phyloP scores from a whole-genome alignment of 169 alveolate genomes.

The Plasmodium berghei region DNA sequence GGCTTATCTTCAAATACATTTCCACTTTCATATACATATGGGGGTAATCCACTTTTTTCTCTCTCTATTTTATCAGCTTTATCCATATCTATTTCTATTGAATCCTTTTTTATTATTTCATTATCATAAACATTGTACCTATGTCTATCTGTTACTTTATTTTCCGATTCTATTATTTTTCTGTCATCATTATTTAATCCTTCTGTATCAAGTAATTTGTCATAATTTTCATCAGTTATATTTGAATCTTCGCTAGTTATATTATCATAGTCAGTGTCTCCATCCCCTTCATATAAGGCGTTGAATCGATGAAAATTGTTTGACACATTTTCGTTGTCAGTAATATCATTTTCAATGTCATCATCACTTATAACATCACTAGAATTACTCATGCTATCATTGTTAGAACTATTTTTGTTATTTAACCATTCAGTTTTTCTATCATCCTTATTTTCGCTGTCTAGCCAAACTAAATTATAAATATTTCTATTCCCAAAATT shows the following conservation, averaged over 20 bases:
- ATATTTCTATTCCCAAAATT: constrained; percentile 15
- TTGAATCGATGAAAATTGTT: constrained; percentile 11
- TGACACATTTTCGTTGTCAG: neutral
- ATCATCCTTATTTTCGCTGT: constrained; percentile 4
- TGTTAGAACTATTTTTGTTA: constrained; percentile 8
- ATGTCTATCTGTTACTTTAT: constrained; percentile 17
- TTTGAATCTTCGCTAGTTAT: neutral
- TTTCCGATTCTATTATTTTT: constrained; percentile 19
- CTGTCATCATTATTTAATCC: constrained; percentile 10
- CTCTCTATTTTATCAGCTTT: constrained; percentile 65
- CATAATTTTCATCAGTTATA: neutral
- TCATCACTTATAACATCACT: constrained; percentile 16
- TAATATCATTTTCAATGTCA: neutral
- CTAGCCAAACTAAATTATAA: constrained; percentile 21
- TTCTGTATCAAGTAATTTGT: constrained; percentile 1
- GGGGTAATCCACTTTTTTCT: constrained; percentile 45
- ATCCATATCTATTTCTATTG: constrained; percentile 36
- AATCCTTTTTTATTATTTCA: constrained; percentile 37
- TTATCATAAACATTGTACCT: constrained; percentile 67
- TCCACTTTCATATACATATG: constrained; percentile 66
- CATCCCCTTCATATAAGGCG: constrained; percentile 17
- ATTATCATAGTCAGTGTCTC: constrained; percentile 1
- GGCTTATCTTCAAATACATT: constrained; percentile 45
- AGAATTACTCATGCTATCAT: neutral
- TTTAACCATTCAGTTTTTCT: neutral